Base-by-base conservation (phyloP, 1,284 basidiomycete genomes). In the Leccinum variabile region DNA sequence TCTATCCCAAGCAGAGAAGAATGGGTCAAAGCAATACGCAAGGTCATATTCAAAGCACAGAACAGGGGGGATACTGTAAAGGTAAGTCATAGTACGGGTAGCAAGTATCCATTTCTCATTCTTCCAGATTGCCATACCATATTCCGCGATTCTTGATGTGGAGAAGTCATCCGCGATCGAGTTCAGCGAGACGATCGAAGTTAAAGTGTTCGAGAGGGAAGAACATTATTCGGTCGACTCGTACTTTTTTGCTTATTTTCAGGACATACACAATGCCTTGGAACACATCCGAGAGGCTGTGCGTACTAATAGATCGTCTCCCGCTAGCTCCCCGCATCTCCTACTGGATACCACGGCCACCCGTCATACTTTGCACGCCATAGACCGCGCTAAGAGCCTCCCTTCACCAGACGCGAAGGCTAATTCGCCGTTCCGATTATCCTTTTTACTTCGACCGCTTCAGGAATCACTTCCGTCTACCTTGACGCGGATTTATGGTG, bases 41-140 rank as follows among this genome's bases (percentile, higher is more conserved):
- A 92, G 76, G 90, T 91, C 37, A 95, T 97, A 63, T 95, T 98
- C 79, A 94, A 95, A 71, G 90, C 91, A 5, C 96, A 98, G 79
- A 97, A 98, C 72, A 91, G 91, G 81, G 96, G 96, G 0, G 95
- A 98, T 68, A 93, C 87, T 68, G 93, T 98, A 66, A 96, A 97
- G 83, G 91, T 91, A 65, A 49, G 76, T 71, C 25, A 14, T 13
- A 1, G 22, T 41, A 16, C 16, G 8, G 41, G 30, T 50, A 37
- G 18, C 7, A n/a, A 13, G 13, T 50, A 14, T 49, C 59, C 18
- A 33, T 18, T 52, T 59, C 62, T 72, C 53, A 74, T 28, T 28
- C 60, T 32, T 50, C 9, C 67, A 94, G 92, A 94, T 98, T 73
- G 92, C 94, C 46, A 95, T 99, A 58, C 97, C 97, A 0, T 93